Percentiles rank a stretch among this genome's conserved stretches.
Conservation (phyloP, 1,284 basidiomycete genomes). For the Cerrena zonata region DNA sequence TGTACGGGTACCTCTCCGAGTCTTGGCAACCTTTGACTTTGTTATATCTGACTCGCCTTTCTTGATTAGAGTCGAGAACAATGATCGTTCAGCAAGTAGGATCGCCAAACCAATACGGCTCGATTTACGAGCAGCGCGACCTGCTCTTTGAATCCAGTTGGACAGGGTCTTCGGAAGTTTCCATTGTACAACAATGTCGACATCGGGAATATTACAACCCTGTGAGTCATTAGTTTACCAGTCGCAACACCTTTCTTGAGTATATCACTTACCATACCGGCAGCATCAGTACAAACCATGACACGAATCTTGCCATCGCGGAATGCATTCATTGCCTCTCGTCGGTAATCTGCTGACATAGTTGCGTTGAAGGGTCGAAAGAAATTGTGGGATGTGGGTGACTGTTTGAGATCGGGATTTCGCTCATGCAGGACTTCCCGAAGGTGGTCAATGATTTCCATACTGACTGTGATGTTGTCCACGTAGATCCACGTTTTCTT, state of each 20-base stretch:
- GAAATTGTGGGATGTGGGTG: not conserved
- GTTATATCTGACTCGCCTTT: not conserved
- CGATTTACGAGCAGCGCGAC: conserved; percentile 17
- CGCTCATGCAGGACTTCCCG: not conserved
- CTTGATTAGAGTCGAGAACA: not conserved
- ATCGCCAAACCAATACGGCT: conserved; percentile 15
- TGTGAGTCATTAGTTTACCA: no score
- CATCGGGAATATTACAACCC: conserved; percentile 22
- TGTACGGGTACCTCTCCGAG: not conserved
- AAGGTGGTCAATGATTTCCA: conserved; percentile 19
- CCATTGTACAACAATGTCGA: conserved; percentile 23
- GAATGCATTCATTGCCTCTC: conserved; percentile 14
- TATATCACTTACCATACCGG: conserved; percentile 20
- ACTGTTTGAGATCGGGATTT: conserved; percentile 1
- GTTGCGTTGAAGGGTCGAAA: conserved; percentile 20
- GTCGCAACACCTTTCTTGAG: conserved; percentile 13
- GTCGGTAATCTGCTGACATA: conserved; percentile 12
- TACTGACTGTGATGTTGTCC: conserved; percentile 15
- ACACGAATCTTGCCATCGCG: conserved; percentile 13
- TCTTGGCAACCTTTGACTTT: not conserved
- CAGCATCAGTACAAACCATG: conserved; percentile 24
- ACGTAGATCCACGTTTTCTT: conserved; percentile 20
- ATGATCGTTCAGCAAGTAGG: conserved; percentile 17
- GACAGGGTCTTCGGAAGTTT: conserved; percentile 20
- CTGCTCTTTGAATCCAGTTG: conserved; percentile 21